Conservation (phyloP, 73 alveolate species). For the Tetrahymena borealis region DNA sequence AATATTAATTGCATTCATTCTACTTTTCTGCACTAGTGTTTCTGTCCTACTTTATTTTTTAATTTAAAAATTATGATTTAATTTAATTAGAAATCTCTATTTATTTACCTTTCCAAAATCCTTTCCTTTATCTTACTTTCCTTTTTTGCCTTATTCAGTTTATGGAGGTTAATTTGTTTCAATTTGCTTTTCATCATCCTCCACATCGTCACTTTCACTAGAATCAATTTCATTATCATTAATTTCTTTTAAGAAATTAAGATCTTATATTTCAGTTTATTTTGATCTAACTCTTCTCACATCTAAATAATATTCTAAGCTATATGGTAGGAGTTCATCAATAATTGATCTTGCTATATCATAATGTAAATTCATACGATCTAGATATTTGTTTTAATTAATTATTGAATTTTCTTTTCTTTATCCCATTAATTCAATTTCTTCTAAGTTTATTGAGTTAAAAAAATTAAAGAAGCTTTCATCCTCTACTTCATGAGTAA, state of each 20-base stretch:
- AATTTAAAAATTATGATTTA: not conserved
- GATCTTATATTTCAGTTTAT: not conserved
- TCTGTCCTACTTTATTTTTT: not conserved
- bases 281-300: conserved; percentile 5
- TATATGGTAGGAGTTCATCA: conserved; percentile 37
- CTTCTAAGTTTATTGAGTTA: conserved; percentile 15
- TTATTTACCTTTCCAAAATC: too few species aligned
- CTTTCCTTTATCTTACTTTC: not conserved
- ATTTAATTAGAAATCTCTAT: too few species aligned
- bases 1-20: not conserved
- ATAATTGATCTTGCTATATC: conserved; percentile 23
- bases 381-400: not conserved
- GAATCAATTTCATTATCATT: not conserved
- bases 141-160: not conserved
- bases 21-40: not conserved
- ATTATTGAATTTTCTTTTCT: conserved; percentile 6
- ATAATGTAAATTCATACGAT: conserved; percentile 10
- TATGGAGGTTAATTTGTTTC: not conserved
- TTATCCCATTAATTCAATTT: conserved; percentile 16
- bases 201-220: not conserved
- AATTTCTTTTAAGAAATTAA: not conserved
- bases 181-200: not conserved
- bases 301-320: conserved; percentile 30
- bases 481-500: conserved; percentile 45
- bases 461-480: conserved; percentile 38